Evolutionary conservation across 176 grass and related monocot species (phyloP).

Genomic region (Olyra latifolia): DNA sequence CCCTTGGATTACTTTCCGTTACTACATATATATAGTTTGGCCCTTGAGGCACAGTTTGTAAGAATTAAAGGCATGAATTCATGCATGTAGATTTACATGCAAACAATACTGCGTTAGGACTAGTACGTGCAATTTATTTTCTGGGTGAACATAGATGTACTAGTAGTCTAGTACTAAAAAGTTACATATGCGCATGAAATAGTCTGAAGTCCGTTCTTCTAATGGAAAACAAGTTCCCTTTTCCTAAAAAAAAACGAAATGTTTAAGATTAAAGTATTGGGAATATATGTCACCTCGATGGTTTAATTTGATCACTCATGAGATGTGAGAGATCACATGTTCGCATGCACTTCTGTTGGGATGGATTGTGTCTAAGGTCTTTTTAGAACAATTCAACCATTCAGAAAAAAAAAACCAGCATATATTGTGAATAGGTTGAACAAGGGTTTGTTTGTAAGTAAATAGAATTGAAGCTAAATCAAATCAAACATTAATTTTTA

Average conservation of each 20-base stretch:
- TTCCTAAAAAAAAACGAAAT: not conserved
- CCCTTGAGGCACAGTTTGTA: not conserved
- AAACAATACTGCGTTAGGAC: not conserved
- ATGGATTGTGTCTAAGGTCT: no score
- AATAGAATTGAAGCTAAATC: not conserved
- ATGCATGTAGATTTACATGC: not conserved
- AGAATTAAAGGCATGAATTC: not conserved
- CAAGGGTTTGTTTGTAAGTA: not conserved
- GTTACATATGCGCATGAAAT: not conserved
- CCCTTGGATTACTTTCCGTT: not conserved
- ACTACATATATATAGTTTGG: not conserved
- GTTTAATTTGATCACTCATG: not conserved
- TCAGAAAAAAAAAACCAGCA: no score
- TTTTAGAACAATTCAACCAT: no score
- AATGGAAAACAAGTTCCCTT: not conserved
- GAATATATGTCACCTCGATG: not conserved
- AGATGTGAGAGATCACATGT: not conserved
- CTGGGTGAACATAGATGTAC: no score
- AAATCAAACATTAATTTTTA: not conserved
- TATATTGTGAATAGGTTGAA: not conserved
- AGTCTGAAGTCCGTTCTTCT: not conserved
- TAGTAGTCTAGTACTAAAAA: no score
- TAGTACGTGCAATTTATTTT: no score
- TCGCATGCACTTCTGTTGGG: not conserved
- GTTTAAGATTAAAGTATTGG: not conserved